phyloP scores from a whole-genome alignment of 129 eudicot species.

The Chrysanthemum lavandulifolium region DNA sequence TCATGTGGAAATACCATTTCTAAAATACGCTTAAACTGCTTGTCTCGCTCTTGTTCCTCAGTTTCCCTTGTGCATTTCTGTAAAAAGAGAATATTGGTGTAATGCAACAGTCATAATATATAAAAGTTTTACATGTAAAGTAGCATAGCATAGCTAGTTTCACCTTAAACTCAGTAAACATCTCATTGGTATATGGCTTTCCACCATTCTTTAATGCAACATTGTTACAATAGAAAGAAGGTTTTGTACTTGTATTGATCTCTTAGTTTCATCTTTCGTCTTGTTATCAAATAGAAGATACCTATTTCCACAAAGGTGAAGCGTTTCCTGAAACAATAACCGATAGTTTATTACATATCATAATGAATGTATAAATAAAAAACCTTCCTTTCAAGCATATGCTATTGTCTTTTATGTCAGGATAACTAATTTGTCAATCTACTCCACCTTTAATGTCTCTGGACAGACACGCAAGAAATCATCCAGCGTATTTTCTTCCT shows the following conservation, averaged over 20 bases:
- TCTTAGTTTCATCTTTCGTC: slow-evolving; percentile 33
- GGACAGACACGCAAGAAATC: slow-evolving; percentile 49
- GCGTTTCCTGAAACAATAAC: slow-evolving; percentile 37
- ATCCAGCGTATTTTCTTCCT: slow-evolving; percentile 39
- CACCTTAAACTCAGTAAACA: slow-evolving; percentile 17
- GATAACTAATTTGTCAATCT: slow-evolving; percentile 4
- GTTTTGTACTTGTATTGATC: slow-evolving; percentile 30
- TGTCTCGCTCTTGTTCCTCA: neutral
- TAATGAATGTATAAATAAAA: neutral
- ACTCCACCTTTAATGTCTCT: slow-evolving; percentile 23
- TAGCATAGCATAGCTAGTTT: neutral
- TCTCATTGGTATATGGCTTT: slow-evolving; percentile 51
- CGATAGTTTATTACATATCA: neutral
- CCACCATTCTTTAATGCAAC: slow-evolving; percentile 42
- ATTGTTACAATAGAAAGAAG: slow-evolving; percentile 31
- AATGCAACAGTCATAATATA: neutral
- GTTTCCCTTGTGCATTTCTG: neutral
- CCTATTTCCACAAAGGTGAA: slow-evolving; percentile 44
- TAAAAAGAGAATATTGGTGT: neutral
- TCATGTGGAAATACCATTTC: neutral
- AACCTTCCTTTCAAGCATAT: too few relatives aligned
- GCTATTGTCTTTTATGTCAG: too few relatives aligned
- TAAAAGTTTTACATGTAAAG: neutral
- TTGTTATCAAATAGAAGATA: slow-evolving; percentile 55
- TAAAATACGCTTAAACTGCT: neutral